phyloP scores from a whole-genome alignment of 306 rosid species.

The Gleditsia sinensis region DNA sequence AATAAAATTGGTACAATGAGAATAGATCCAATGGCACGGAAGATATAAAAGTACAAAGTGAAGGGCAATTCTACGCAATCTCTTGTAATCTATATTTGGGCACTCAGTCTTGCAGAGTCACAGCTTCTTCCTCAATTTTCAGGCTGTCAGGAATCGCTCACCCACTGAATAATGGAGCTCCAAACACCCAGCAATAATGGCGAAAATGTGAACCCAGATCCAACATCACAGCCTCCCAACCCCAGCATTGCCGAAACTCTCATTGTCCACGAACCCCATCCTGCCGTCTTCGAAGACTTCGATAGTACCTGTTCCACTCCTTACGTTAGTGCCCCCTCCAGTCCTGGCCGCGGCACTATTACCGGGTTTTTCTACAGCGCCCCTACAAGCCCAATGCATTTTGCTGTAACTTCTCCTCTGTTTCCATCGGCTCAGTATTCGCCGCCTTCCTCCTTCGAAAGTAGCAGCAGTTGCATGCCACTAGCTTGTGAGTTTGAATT shows the following conservation, averaged over 20 bases:
- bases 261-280: background rate
- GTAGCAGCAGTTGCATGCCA: slow-evolving; percentile 29
- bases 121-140: background rate
- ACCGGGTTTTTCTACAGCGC: slow-evolving; percentile 67
- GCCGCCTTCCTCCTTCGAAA: slow-evolving; percentile 9
- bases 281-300: slow-evolving; percentile 42
- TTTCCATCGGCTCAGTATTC: background rate
- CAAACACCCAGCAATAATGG: slow-evolving; percentile 38
- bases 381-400: slow-evolving; percentile 75
- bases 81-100: background rate
- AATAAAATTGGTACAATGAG: background rate
- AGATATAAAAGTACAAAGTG: background rate
- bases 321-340: slow-evolving; percentile 72
- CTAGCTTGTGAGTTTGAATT: slow-evolving; percentile 66
- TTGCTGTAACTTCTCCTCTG: slow-evolving; percentile 36
- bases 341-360: slow-evolving; percentile 58
- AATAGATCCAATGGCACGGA: slow-evolving; percentile 21
- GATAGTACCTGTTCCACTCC: slow-evolving; percentile 77
- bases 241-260: background rate
- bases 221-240: slow-evolving; percentile 30
- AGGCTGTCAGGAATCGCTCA: background rate
- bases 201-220: slow-evolving; percentile 9
- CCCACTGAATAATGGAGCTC: slow-evolving; percentile 43
- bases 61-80: slow-evolving; percentile 2
- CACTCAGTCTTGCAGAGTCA: background rate